Evolutionary conservation across 2,329 filamentous ascomycete genomes (phyloP), one percentile per base, ranked within the genome.

Genomic region (Aspergillus tanneri): DNA sequence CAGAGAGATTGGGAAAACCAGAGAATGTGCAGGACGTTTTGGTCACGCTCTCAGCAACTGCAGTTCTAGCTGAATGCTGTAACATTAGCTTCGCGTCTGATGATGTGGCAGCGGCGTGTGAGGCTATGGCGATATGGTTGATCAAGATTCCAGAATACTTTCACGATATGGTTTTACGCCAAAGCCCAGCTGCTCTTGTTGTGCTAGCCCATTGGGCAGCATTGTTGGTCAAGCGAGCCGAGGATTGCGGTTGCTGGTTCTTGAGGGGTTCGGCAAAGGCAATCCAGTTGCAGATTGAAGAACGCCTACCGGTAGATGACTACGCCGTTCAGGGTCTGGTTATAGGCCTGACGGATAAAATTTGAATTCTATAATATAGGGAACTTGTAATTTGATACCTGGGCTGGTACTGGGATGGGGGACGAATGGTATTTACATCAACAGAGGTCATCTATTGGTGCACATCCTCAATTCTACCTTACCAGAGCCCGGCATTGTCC

Each of bases 161-260:
- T 12, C 10, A 42, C 2, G n/a, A 28, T 1, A 11, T 47, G 18
- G 36, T 43, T 14, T 12, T 38, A 4, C 9, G 21, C 1, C 11
- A 43, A 3, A 18, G 27, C 16, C 21, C 43, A 2, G 32, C 43
- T 2, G 25, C 22, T 6, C 22, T 47, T 6, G 35, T 47, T 2
- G 38, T 50, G 2, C 14, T 50, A 5, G 43, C 43, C 1, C 39
- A 47, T 21, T 50, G 48, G 48, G 43, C 43, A 7, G 48, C 39
- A 1, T 9, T 50, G 2, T 12, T 50, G 25, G 24, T 50, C 4
- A 12, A 32, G 8, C 24, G 32, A 9, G 43, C 39, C 5, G 43
- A 50, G 16, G 4, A 14, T 5, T 35, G 30, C 21, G 43, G 48
- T 3, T 46, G 38, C 16, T 50, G 48, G 48, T 43, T 38, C 16